phyloP scores from a whole-genome alignment of 441 rosid genomes.

The Flueggea neowawraea region DNA sequence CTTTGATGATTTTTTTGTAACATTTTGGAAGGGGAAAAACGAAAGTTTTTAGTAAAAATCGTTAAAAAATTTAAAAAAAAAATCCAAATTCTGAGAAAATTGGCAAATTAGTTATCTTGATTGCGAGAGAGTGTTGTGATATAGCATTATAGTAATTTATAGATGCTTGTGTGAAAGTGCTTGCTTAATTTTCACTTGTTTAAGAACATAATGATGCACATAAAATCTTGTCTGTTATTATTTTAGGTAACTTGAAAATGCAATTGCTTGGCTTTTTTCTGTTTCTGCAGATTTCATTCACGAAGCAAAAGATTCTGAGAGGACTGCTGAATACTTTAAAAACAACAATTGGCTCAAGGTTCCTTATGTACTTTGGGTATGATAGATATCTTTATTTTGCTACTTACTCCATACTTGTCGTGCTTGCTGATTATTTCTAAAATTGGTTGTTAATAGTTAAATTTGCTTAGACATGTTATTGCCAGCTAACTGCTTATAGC shows the following conservation, averaged over 20 bases:
- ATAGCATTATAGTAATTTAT: no score
- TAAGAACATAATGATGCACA: neutral
- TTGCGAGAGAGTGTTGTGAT: no score
- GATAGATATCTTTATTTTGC: constrained; percentile 5
- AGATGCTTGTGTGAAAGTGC: neutral
- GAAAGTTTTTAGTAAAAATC: no score
- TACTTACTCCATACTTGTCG: constrained; percentile 9
- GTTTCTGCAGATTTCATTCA: constrained; percentile 66
- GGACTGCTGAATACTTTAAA: constrained; percentile 62
- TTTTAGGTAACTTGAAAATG: neutral
- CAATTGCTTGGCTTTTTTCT: neutral
- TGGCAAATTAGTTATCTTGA: no score
- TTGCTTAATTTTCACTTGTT: constrained; percentile 1
- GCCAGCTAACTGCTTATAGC: constrained; percentile 8
- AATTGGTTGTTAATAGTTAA: constrained; percentile 3
- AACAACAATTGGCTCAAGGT: constrained; percentile 50
- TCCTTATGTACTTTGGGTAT: constrained; percentile 79
- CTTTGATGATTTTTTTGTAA: no score
- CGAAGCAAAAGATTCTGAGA: constrained; percentile 83
- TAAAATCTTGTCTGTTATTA: neutral
- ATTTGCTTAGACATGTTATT: constrained; percentile 7
- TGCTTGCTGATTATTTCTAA: constrained; percentile 6
- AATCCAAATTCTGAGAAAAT: no score
- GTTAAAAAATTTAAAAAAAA: no score
- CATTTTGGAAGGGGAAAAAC: no score